Base-by-base conservation (phyloP, 768 basidiomycete species). In the Epithele typhae region DNA sequence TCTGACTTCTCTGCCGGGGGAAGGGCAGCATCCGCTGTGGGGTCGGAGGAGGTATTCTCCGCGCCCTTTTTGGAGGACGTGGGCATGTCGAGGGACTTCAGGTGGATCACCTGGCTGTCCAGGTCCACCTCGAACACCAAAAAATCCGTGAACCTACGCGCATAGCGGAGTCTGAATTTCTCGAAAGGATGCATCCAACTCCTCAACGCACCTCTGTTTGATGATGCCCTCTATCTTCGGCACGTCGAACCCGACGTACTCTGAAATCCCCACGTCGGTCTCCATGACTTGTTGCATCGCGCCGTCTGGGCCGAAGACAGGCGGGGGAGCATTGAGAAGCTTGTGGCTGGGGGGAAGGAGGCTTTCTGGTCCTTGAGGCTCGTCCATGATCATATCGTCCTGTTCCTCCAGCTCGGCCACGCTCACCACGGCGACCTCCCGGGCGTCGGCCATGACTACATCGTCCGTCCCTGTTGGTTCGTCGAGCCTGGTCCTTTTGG, bases 91-190 rank as follows among this genome's bases (percentile, higher is more conserved):
- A 98, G 75, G 43, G 81, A 79, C 62, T 89, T 90, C 25, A 99
- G 60, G 59, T 89, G 86, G 15, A 96, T 69, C 7, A 90, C 84
- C 52, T 87, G 79, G 36, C 84, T 77, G 53, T 90, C 83, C 49
- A 81, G 76, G 59, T 88, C 83, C 25, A 99, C 84, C 68, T 99
- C 96, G 58, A 77, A 87, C 17, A 99, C 96, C 58, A 98, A 58
- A 62, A 99, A 99, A 66, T 99, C 96, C 33, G 95, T 95, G 64
- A 98, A 98, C 59, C 94, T 96, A 36, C 15, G 15, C 8, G 18
- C 35, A 36, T 7, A n/a, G 30, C 9, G 30, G 9, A 32, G 30
- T 15, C 30, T 15, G 30, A 32, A 32, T 9, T 9, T 15, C 30
- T 32, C 15, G 30, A 15, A 15, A 9, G 9, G 30, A 9, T 32